phyloP scores from a whole-genome alignment of 305 asterid species.

The Ajuga reptans region DNA sequence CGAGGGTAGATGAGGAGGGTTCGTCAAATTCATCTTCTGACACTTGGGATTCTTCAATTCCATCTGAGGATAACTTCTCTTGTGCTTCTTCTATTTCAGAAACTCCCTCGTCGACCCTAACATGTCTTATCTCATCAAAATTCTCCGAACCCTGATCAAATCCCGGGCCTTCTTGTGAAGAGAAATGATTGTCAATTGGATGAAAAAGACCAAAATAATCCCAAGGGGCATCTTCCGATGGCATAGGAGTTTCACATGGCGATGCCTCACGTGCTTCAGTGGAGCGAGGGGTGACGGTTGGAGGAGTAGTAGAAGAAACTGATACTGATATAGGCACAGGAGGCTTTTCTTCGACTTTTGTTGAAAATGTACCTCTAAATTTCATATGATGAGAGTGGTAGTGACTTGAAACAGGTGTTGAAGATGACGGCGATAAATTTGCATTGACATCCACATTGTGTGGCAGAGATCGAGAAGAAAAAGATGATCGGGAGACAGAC shows the following conservation, averaged over 20 bases:
- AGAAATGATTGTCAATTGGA: slow-evolving; percentile 53
- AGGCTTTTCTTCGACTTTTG: slow-evolving; percentile 75
- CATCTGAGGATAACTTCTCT: slow-evolving; percentile 45
- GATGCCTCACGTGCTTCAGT: slow-evolving; percentile 41
- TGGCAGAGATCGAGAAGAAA: slow-evolving; percentile 37
- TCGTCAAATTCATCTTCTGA: slow-evolving; percentile 95
- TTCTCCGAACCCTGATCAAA: slow-evolving; percentile 30
- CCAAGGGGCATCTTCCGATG: slow-evolving; percentile 44
- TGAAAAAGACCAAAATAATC: slow-evolving; percentile 55
- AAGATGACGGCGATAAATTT: slow-evolving; percentile 50
- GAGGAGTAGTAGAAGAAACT: slow-evolving; percentile 57
- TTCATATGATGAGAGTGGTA: slow-evolving; percentile 61
- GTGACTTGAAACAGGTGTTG: slow-evolving; percentile 42
- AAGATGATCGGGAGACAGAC: slow-evolving; percentile 44
- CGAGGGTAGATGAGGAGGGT: slow-evolving; percentile 66
- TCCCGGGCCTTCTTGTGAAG: slow-evolving; percentile 36
- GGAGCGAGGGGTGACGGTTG: slow-evolving; percentile 49
- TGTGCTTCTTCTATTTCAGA: slow-evolving; percentile 42
- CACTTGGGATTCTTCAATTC: slow-evolving; percentile 51
- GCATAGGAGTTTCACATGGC: slow-evolving; percentile 41
- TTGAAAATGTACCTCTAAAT: slow-evolving; percentile 54
- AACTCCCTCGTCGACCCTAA: slow-evolving; percentile 37
- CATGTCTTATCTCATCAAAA: slow-evolving; percentile 29
- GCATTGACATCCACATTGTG: slow-evolving; percentile 40
- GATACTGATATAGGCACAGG: slow-evolving; percentile 45